A percentile compares a stretch with the other conserved stretches of the same genome.
Evolutionary conservation across 1,139 yeast species (phyloP).

Genomic region (Lodderomyces parapsilosis): DNA sequence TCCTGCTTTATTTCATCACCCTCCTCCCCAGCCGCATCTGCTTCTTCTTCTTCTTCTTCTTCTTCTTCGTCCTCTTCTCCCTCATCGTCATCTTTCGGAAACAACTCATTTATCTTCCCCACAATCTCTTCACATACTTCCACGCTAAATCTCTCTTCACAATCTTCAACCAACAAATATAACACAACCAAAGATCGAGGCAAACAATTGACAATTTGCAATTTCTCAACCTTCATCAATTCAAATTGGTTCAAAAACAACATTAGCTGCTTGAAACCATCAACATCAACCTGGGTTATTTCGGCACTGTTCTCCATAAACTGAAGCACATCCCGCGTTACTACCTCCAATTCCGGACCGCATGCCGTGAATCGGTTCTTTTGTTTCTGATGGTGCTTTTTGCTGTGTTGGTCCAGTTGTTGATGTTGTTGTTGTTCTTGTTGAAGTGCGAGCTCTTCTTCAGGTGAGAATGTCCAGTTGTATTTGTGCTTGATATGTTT

Average conservation of each 20-base stretch:
- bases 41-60: conserved; percentile 10
- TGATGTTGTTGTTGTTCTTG: conserved; percentile 14
- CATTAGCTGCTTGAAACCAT: conserved; percentile 55
- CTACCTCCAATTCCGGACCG: conserved; percentile 57
- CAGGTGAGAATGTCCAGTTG: conserved; percentile 44
- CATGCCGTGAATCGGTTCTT: conserved; percentile 44
- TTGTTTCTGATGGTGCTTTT: conserved; percentile 28
- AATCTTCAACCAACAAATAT: conserved; percentile 83
- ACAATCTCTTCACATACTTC: conserved; percentile 58
- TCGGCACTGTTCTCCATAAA: conserved; percentile 46
- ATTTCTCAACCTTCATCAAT: conserved; percentile 77
- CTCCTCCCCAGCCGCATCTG: conserved; percentile 7
- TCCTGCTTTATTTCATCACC: background rate
- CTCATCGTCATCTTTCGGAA: conserved; percentile 43
- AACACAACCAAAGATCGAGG: conserved; percentile 80
- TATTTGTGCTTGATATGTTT: conserved; percentile 47
- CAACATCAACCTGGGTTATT: conserved; percentile 23
- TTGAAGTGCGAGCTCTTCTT: conserved; percentile 28
- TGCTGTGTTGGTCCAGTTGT: conserved; percentile 19
- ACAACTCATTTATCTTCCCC: conserved; percentile 45
- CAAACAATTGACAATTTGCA: conserved; percentile 77
- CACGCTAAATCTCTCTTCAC: conserved; percentile 76
- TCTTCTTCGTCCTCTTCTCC: conserved; percentile 29
- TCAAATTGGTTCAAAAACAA: conserved; percentile 49
- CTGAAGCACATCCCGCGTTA: conserved; percentile 61